phyloP scores from a whole-genome alignment of 371 early-diverging fungal species.

The Phascolomyces articulosus region DNA sequence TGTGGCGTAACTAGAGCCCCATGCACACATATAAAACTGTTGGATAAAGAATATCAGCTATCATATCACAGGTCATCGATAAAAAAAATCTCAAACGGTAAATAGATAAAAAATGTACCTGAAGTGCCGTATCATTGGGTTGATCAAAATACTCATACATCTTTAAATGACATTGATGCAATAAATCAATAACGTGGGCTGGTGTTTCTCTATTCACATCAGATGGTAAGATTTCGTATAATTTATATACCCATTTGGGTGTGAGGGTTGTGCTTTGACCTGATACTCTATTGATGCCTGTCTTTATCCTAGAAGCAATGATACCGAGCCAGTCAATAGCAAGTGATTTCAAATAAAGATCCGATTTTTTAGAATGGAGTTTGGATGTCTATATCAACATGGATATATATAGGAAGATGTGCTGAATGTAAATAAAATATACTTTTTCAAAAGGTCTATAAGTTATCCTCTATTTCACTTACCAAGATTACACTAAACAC shows the following conservation, averaged over 20 bases:
- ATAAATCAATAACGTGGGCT: constrained; percentile 14
- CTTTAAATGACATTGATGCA: constrained; percentile 35
- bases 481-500: constrained; percentile 10
- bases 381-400: neutral
- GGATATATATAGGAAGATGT: too few relatives aligned
- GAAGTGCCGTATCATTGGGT: neutral
- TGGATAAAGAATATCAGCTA: too few relatives aligned
- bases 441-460: too few relatives aligned
- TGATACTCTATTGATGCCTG: constrained; percentile 23
- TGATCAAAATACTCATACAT: constrained; percentile 18
- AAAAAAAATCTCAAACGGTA: too few relatives aligned
- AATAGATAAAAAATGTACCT: constrained; percentile 14
- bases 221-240: constrained; percentile 29
- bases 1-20: constrained; percentile 15
- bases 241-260: constrained; percentile 40
- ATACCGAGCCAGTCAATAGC: constrained; percentile 81
- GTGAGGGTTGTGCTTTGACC: constrained; percentile 17
- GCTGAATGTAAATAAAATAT: too few relatives aligned
- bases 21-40: constrained; percentile 30
- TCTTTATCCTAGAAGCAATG: constrained; percentile 60
- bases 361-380: constrained; percentile 63
- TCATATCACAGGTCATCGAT: too few relatives aligned
- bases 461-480: neutral
- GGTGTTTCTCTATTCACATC: constrained; percentile 21
- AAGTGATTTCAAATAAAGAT: constrained; percentile 61